Base-by-base conservation (phyloP, 2,329 filamentous ascomycete genomes). In the Xylaria multiplex region DNA sequence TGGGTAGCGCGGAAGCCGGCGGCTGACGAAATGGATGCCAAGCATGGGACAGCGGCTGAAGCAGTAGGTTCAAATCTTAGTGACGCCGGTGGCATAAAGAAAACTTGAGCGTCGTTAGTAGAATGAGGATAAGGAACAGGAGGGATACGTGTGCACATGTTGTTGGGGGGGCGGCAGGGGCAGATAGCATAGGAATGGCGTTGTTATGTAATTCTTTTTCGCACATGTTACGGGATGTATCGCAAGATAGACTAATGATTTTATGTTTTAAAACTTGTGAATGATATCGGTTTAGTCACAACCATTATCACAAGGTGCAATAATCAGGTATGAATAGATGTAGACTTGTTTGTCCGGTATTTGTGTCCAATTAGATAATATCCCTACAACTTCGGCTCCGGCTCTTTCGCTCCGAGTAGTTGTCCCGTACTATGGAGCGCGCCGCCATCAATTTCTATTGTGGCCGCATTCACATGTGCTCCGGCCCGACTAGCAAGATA, bases 1-100 rank as follows among this genome's bases (percentile, higher is more conserved):
- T 99, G 96, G 96, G 83, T 97, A 32, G 95, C 92, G 40, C 87
- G 90, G 68, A 99, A 97, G 81, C 81, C 81, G 16, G 64, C 74
- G 19, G n/a, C 57, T 24, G 52, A 40, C 11, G 19, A 27, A 16
- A 16, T 22, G 9, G 45, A 11, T 3, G 37, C 27, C 9, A 14
- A 30, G 14, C 11, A n/a, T 6, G 27, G 9, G 35, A 40, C 1
- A 6, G 53, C 24, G 16, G 32, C n/a, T 35, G 9, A 2, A 32
- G 27, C 24, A 14, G 13, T 8, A 35, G 32, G n/a, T 3, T 24
- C 6, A 24, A 19, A 55, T 30, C 16, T 22, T 54, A 45, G n/a
- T 5, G n/a, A 27, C 6, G 37, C 6, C 11, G 4, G 14, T 24
- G 19, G 42, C 35, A 30, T 37, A 7, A 27, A 19, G 27, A 13